Evolutionary conservation across 441 rosid genomes (phyloP).

Genomic region (Jatropha multifida): DNA sequence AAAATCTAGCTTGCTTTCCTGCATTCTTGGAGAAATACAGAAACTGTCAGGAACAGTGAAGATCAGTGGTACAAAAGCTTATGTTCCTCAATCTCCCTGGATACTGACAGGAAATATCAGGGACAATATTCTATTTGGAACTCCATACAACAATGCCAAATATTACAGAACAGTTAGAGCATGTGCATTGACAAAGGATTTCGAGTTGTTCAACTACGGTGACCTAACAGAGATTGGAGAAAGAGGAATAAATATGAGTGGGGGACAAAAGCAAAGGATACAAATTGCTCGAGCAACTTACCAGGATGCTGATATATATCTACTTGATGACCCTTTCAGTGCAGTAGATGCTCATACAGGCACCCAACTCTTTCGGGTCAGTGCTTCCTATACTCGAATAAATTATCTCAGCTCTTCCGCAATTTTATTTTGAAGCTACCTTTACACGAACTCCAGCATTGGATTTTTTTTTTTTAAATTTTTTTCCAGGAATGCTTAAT

Average conservation of each 20-base stretch:
- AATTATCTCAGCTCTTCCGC: background rate
- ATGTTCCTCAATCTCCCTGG: conserved; percentile 96
- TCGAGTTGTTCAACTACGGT: conserved; percentile 73
- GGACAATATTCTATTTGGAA: conserved; percentile 90
- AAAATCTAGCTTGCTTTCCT: conserved; percentile 88
- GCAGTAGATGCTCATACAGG: conserved; percentile 99
- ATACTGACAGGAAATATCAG: conserved; percentile 85
- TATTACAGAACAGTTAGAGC: conserved; percentile 71
- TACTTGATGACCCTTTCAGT: conserved; percentile 96
- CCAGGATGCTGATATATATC: conserved; percentile 90
- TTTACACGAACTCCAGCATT: background rate
- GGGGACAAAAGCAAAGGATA: conserved; percentile 98
- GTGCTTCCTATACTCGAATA: background rate
- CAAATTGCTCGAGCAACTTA: conserved; percentile 97
- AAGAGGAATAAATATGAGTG: conserved; percentile 98
- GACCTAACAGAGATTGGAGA: conserved; percentile 97
- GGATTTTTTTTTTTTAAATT: background rate
- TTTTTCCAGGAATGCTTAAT: conserved; percentile 77
- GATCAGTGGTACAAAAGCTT: conserved; percentile 85
- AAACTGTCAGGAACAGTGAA: conserved; percentile 73
- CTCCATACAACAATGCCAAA: conserved; percentile 46
- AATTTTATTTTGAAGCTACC: background rate
- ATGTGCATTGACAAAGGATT: conserved; percentile 83
- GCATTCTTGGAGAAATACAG: conserved; percentile 82
- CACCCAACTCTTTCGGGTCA: conserved; percentile 81